Base-by-base conservation (phyloP, 177 flowering plant genomes). In the Telopea speciosissima region DNA sequence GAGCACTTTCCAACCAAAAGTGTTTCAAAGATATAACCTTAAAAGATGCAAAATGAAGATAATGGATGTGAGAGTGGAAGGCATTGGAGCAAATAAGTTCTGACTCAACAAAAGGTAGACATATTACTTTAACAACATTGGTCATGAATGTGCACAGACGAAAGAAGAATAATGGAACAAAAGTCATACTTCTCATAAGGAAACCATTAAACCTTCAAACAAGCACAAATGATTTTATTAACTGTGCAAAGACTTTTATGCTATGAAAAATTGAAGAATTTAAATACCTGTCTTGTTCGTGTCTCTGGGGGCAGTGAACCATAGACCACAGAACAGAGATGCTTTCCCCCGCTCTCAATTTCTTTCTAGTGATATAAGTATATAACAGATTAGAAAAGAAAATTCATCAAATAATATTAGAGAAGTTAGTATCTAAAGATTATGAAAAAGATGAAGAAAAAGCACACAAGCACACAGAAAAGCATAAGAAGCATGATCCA, bases 271-370 rank as follows among this genome's bases (percentile, higher is more conserved):
- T 36, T 14, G 58, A 19, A 12, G 58, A 52, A 52, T 19, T 14
- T 14, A 52, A 52, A 28, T 79, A 93, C 97, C 98, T 94, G 98
- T 80, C 88, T 84, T 40, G 92, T 90, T 73, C 99, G 97, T 74
- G 99, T 94, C 67, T 88, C 90, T 59, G 99, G 97, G n/a, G 99
- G 99, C 75, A 94, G 79, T 66, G 99, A 92, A 71, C 99, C 99
- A 85, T 94, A 94, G 59, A 94, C 97, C 13, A 94, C 92, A 77
- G 97, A 90, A 66, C 96, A 90, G 42, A 87, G 88, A 88, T 89
- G 97, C 77, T 81, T 85, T 72, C 89, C 89, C 28, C 70, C 78
- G 62, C 28, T 63, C 82, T 94, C 89, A 67, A 94, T 92, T 70
- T 79, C 13, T 77, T 68, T 85, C 98, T 92, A 79, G 49, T 63